Percentiles rank a stretch among this genome's conserved stretches.
These are phyloP conservation scores for Pythium phragmiticola DNA, from an alignment of 352 stramenopile species.

Conservation along the genomic window DNA sequence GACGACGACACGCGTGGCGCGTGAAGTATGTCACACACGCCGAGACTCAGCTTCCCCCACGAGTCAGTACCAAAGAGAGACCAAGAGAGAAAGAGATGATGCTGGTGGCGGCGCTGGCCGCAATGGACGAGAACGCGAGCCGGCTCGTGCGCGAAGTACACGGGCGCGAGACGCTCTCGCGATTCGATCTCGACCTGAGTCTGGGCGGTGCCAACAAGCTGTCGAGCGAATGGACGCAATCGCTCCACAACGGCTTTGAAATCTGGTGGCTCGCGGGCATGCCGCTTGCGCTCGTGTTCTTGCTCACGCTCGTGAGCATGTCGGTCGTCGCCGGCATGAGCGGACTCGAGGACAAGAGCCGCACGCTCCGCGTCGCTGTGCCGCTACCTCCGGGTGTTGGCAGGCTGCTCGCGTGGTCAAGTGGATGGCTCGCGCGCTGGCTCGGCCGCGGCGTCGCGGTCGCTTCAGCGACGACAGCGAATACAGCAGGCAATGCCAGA, in stretches of 20 bases:
- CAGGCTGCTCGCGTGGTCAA: slow-evolving; percentile 3
- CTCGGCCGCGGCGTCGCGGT: slow-evolving; percentile 10
- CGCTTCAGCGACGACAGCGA: neutral
- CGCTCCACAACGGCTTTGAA: slow-evolving; percentile 82
- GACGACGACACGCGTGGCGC: slow-evolving; percentile 11
- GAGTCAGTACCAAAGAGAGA: neutral
- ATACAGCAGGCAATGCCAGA: neutral
- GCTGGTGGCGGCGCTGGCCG: slow-evolving; percentile 23
- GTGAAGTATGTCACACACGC: neutral
- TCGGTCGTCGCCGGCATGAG: slow-evolving; percentile 61
- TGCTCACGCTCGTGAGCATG: slow-evolving; percentile 73
- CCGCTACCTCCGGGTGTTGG: slow-evolving; percentile 22
- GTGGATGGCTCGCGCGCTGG: slow-evolving; percentile 4
- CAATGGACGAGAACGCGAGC: slow-evolving; percentile 74
- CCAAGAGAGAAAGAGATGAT: slow-evolving; percentile 10
- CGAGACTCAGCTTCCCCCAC: slow-evolving; percentile 1
- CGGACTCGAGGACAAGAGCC: slow-evolving; percentile 46
- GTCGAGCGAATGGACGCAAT: slow-evolving; percentile 38
- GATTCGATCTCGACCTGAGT: slow-evolving; percentile 33
- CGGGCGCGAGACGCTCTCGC: slow-evolving; percentile 55
- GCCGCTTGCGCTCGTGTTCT: slow-evolving; percentile 67
- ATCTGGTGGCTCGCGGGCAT: slow-evolving; percentile 86
- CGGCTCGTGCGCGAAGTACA: slow-evolving; percentile 53
- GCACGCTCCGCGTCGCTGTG: slow-evolving; percentile 27
- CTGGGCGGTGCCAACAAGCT: slow-evolving; percentile 4